Percentiles rank a stretch among this genome's conserved stretches.
phyloP scores from a whole-genome alignment of 805 yeast genomes.

The Saccharomycopsis sp. region DNA sequence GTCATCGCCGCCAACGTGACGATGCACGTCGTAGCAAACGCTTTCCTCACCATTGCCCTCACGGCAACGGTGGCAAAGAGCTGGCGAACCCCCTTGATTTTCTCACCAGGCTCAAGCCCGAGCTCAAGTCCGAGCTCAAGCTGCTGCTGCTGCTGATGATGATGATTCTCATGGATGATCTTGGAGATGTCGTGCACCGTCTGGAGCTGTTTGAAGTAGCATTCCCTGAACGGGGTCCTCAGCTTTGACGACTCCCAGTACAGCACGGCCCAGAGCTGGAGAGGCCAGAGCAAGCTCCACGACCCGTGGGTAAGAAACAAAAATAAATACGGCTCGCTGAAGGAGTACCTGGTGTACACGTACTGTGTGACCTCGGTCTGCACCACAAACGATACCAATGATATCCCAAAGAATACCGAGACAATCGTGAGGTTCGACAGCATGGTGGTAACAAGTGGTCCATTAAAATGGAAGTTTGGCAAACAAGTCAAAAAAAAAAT shows the following conservation, averaged over 20 bases:
- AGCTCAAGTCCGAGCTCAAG: no score
- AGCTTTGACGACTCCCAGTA: no score
- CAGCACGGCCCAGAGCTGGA: conserved; percentile 2
- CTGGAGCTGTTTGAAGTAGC: conserved; percentile 4
- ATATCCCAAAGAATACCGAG: conserved; percentile 36
- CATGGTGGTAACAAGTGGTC: no score
- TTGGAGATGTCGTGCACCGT: neutral
- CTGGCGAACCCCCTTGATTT: no score
- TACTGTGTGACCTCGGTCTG: conserved; percentile 78
- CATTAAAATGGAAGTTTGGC: no score
- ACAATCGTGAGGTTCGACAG: neutral
- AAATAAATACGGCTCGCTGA: conserved; percentile 60
- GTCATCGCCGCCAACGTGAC: conserved; percentile 70
- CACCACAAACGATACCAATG: conserved; percentile 53
- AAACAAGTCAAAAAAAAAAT: no score
- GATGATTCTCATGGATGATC: conserved; percentile 5
- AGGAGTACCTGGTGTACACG: conserved; percentile 40
- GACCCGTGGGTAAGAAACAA: conserved; percentile 62
- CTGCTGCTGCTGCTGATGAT: neutral
- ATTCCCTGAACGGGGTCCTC: no score
- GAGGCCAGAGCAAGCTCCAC: conserved; percentile 33
- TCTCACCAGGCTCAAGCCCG: no score
- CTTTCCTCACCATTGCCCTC: conserved; percentile 35
- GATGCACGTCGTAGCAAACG: conserved; percentile 42
- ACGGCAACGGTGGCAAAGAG: neutral